Evolutionary conservation across 441 rosid species (phyloP).

Genomic region (Omphalea diandra): DNA sequence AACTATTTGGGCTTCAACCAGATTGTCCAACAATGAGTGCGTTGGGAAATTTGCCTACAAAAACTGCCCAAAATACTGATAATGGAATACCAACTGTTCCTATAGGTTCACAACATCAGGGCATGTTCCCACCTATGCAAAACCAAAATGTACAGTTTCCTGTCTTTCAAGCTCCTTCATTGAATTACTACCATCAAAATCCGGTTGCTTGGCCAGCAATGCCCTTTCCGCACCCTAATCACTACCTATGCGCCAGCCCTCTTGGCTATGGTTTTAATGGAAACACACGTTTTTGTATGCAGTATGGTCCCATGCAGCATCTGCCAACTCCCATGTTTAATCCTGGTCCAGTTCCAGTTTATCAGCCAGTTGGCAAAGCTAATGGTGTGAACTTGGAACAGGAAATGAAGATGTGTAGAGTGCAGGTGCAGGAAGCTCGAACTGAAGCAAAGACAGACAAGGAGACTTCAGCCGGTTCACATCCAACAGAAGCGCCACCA

Average conservation of each 20-base stretch:
- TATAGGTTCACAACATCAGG: conserved; percentile 55
- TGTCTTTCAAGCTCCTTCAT: conserved; percentile 61
- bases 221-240: conserved; percentile 57
- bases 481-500: conserved; percentile 29
- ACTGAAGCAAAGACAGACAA: conserved; percentile 37
- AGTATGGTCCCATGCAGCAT: conserved; percentile 59
- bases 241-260: conserved; percentile 60
- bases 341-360: conserved; percentile 51
- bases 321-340: conserved; percentile 47
- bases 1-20: conserved; percentile 33
- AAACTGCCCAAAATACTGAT: conserved; percentile 39
- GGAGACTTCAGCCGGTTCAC: conserved; percentile 24
- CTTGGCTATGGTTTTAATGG: conserved; percentile 62
- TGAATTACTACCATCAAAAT: conserved; percentile 84
- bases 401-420: conserved; percentile 33
- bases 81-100: conserved; percentile 35
- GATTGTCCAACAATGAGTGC: conserved; percentile 33
- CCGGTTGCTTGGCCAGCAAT: conserved; percentile 79
- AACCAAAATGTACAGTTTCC: conserved; percentile 60
- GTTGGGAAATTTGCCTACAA: conserved; percentile 35
- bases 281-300: conserved; percentile 60
- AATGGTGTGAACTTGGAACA: conserved; percentile 41
- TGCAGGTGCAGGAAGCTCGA: conserved; percentile 28
- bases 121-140: conserved; percentile 47
- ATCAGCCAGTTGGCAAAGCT: conserved; percentile 52